phyloP scores from a whole-genome alignment of 2,329 filamentous ascomycete species.

The Xylariaceae sp. region DNA sequence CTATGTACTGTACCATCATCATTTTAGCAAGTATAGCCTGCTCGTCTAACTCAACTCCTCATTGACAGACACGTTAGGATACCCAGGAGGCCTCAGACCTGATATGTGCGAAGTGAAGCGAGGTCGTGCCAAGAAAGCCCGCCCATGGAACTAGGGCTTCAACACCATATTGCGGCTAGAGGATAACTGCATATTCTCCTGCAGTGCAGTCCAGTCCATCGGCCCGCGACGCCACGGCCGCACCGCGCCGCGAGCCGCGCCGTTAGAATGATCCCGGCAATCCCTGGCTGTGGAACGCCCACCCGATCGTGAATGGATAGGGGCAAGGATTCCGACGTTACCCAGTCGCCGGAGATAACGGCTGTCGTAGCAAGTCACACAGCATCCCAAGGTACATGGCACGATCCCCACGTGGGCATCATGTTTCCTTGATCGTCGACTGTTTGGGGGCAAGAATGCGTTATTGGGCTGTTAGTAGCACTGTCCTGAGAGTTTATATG shows the following conservation, averaged over 20 bases:
- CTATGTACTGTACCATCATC: too few relatives aligned
- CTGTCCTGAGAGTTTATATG: constrained; percentile 19
- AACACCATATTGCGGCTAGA: too few relatives aligned
- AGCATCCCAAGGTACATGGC: constrained; percentile 20
- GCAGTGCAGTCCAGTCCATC: constrained; percentile 21
- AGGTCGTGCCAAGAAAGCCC: too few relatives aligned
- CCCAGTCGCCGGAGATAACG: background rate
- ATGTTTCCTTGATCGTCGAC: background rate
- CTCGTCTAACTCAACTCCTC: too few relatives aligned
- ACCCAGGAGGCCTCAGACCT: too few relatives aligned
- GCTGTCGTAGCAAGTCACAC: constrained; percentile 22
- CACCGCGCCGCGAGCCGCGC: too few relatives aligned
- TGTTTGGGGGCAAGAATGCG: constrained; percentile 3
- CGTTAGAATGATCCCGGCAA: constrained; percentile 3
- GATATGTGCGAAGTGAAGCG: too few relatives aligned
- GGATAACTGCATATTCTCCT: constrained; percentile 19
- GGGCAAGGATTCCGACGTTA: background rate
- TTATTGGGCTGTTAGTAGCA: background rate
- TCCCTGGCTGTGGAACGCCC: background rate
- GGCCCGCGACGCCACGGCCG: constrained; percentile 16
- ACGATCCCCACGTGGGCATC: constrained; percentile 23
- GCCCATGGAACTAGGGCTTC: too few relatives aligned
- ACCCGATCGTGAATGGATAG: background rate
- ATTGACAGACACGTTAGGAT: too few relatives aligned
- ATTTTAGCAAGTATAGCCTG: too few relatives aligned